Percentiles rank a stretch among this genome's conserved stretches.
These are phyloP conservation scores for Hippophae rhamnoides DNA, from an alignment of 306 rosid species.

Conservation along the genomic window DNA sequence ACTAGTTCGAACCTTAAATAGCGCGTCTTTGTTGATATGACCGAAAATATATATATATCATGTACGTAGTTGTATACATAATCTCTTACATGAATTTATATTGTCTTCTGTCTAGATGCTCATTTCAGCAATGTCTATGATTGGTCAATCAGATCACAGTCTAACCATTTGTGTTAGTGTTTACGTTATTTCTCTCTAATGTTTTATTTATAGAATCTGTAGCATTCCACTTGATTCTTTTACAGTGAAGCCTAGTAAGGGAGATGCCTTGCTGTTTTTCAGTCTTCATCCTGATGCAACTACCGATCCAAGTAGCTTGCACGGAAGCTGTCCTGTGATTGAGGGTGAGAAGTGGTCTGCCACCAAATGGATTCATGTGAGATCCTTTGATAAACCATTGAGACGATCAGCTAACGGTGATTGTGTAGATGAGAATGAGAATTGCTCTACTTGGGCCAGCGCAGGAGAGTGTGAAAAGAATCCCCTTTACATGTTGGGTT, in stretches of 20 bases:
- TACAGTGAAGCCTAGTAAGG: conserved; percentile 77
- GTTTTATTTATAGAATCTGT: not conserved
- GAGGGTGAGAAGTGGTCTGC: conserved; percentile 99
- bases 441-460: conserved; percentile 71
- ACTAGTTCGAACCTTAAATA: not conserved
- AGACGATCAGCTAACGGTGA: conserved; percentile 4
- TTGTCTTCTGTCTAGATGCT: no score
- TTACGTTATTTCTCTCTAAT: not conserved
- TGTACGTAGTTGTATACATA: no score
- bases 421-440: conserved; percentile 51
- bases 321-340: conserved; percentile 90
- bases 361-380: conserved; percentile 94
- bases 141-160: not conserved
- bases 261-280: conserved; percentile 93
- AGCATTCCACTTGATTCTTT: conserved; percentile 7
- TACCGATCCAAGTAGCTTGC: conserved; percentile 54
- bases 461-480: conserved; percentile 77
- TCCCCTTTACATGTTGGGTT: conserved; percentile 74
- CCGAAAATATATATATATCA: no score
- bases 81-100: no score
- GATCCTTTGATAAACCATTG: conserved; percentile 38
- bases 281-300: conserved; percentile 72
- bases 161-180: not conserved
- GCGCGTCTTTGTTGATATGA: no score
- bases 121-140: no score